Conservation (phyloP, 495 filamentous ascomycete species). For the Sordaria brevicollis region DNA sequence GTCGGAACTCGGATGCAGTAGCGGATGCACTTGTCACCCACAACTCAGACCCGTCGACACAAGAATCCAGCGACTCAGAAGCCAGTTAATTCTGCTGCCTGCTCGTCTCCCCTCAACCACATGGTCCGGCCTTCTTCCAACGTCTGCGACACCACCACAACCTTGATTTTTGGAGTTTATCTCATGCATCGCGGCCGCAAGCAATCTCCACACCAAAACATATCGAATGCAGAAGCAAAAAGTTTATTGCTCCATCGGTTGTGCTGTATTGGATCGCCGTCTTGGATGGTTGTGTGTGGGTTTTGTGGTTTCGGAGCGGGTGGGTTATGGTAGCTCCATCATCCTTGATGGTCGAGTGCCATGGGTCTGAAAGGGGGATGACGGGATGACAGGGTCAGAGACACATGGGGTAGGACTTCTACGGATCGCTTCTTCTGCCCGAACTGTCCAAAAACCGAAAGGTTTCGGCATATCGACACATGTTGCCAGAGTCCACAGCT, state of each 20-base stretch:
- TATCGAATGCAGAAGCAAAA: neutral
- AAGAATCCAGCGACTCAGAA: neutral
- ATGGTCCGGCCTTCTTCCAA: neutral
- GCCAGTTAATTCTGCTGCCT: neutral
- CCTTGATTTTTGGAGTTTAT: neutral
- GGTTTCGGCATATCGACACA: neutral
- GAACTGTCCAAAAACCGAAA: neutral
- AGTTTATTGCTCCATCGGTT: neutral
- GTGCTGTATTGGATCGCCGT: neutral
- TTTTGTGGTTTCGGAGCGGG: neutral
- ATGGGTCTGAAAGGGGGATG: too few species aligned
- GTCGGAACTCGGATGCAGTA: neutral
- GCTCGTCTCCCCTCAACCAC: neutral
- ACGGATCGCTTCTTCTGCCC: neutral
- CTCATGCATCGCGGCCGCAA: neutral
- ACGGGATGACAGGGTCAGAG: neutral
- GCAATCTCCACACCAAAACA: neutral
- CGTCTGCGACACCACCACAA: neutral
- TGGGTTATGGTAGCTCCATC: neutral
- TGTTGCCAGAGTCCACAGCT: neutral
- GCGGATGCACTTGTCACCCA: neutral
- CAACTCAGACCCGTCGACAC: neutral
- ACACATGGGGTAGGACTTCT: neutral
- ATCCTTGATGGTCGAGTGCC: neutral
- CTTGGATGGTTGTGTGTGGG: neutral